A percentile compares a stretch with the other conserved stretches of the same genome.
Conservation (phyloP, 129 eudicot genomes). For the Silybum marianum region DNA sequence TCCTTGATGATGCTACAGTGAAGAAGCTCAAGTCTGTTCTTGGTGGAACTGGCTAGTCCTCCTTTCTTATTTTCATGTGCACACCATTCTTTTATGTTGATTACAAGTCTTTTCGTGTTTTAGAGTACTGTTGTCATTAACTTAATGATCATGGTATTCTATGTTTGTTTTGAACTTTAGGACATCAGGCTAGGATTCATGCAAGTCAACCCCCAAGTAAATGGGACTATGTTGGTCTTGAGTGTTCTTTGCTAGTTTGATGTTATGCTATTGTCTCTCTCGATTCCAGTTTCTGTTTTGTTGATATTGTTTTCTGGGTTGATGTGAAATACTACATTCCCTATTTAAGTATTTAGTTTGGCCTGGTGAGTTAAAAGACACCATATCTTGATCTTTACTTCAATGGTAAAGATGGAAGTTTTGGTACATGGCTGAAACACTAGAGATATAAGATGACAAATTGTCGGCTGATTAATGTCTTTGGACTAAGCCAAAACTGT, state of each 20-base stretch:
- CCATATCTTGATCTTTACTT: background rate
- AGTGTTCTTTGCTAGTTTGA: background rate
- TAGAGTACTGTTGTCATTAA: constrained; percentile 10
- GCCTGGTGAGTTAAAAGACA: background rate
- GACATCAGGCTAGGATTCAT: background rate
- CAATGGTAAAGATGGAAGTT: background rate
- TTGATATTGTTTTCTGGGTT: background rate
- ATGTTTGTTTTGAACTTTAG: background rate
- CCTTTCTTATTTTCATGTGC: background rate
- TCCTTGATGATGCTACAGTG: constrained; percentile 60
- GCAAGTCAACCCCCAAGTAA: background rate
- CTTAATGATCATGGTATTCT: constrained; percentile 16
- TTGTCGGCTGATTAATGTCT: background rate
- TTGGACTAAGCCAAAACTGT: background rate
- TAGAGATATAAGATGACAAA: background rate
- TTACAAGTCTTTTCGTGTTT: constrained; percentile 12
- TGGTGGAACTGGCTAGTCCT: constrained; percentile 66
- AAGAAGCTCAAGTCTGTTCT: constrained; percentile 77
- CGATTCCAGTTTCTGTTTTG: background rate
- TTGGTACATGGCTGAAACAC: background rate
- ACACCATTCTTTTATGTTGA: constrained; percentile 18
- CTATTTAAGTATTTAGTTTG: background rate
- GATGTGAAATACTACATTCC: background rate
- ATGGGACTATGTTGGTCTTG: background rate
- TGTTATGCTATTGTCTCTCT: background rate